These are phyloP conservation scores for Linaria vulgaris DNA, from an alignment of 257 asterid species.

Conservation along the genomic window DNA sequence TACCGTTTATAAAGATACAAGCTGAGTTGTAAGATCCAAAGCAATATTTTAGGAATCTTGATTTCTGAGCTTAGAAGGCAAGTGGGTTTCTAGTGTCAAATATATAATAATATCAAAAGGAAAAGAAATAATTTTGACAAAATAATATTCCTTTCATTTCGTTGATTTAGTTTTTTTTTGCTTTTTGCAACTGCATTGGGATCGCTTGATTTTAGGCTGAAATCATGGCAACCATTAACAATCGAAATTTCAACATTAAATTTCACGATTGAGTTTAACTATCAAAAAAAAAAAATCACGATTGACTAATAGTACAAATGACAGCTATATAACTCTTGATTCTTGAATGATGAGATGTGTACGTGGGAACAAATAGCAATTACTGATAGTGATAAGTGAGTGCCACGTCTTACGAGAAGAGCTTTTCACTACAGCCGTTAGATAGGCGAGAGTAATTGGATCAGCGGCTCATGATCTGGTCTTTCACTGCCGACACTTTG, in stretches of 20 bases:
- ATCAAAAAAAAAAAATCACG: too few relatives aligned
- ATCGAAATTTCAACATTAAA: too few relatives aligned
- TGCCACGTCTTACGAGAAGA: slow-evolving; percentile 38
- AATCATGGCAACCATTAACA: background rate
- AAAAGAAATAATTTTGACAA: too few relatives aligned
- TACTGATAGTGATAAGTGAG: background rate
- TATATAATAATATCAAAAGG: too few relatives aligned
- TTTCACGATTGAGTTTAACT: too few relatives aligned
- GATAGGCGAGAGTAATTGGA: slow-evolving; percentile 29
- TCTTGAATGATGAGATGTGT: background rate
- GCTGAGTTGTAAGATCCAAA: too few relatives aligned
- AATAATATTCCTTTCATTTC: background rate
- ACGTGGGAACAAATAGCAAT: slow-evolving; percentile 23
- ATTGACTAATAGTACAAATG: slow-evolving; percentile 1
- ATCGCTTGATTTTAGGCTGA: background rate
- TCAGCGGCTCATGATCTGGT: slow-evolving; percentile 11
- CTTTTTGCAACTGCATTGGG: background rate
- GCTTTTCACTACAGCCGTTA: slow-evolving; percentile 27
- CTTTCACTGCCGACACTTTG: slow-evolving; percentile 52
- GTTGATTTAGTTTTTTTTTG: background rate
- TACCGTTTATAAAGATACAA: too few relatives aligned
- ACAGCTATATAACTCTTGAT: slow-evolving; percentile 44
- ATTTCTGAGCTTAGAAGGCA: too few relatives aligned
- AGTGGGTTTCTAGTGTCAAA: too few relatives aligned
- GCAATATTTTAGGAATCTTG: too few relatives aligned